Conservation (phyloP, 1,139 yeast species). For the Yamadazyma diddensiae region DNA sequence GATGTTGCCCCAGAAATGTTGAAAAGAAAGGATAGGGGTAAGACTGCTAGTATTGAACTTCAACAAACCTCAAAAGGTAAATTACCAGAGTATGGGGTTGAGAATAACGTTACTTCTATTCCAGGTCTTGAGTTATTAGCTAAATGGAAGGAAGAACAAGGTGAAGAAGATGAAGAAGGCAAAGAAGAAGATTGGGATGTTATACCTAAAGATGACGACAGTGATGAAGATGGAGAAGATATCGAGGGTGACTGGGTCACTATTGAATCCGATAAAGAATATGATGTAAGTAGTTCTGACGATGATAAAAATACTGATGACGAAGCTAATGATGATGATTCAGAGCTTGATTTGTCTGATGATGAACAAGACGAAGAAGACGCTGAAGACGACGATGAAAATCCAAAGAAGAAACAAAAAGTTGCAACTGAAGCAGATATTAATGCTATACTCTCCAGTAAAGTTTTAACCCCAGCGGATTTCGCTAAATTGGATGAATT, state of each 20-base stretch:
- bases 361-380: constrained; percentile 25
- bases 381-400: constrained; percentile 1
- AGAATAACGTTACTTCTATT: constrained; percentile 60
- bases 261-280: constrained; percentile 59
- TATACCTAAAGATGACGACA: constrained; percentile 44
- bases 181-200: constrained; percentile 44
- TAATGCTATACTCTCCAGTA: constrained; percentile 62
- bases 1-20: constrained; percentile 97
- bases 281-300: constrained; percentile 52
- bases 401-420: constrained; percentile 1
- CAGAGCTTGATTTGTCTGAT: constrained; percentile 6
- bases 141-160: constrained; percentile 80
- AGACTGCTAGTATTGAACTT: constrained; percentile 79
- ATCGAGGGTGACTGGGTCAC: constrained; percentile 63
- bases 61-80: constrained; percentile 42
- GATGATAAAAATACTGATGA: constrained; percentile 20
- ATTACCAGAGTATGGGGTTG: constrained; percentile 72
- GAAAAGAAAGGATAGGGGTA: constrained; percentile 86
- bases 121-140: constrained; percentile 90
- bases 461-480: constrained; percentile 94
- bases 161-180: constrained; percentile 32
- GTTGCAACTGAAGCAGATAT: constrained; percentile 43
- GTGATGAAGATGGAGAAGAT: constrained; percentile 59
- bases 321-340: constrained; percentile 2
- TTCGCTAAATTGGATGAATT: constrained; percentile 92